Evolutionary conservation across 768 basidiomycete species (phyloP), one percentile per base, ranked within the genome.

Genomic region (Tubosaeta sp.): DNA sequence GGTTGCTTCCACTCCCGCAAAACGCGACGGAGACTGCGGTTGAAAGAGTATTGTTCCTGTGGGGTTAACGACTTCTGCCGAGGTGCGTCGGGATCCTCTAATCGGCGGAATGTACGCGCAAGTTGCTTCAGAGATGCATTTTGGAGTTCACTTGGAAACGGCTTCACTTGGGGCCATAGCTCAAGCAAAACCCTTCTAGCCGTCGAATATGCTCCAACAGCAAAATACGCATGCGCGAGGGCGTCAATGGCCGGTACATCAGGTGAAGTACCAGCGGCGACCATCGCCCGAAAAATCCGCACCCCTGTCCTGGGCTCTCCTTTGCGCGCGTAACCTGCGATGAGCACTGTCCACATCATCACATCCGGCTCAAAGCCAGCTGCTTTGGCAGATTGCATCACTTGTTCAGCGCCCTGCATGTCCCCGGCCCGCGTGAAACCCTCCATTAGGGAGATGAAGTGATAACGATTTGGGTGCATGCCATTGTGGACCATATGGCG

Each of bases 311-410:
- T 69, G 6, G 86, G 79, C 29, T 81, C 69, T 13, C 79, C 77
- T 46, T 75, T 73, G n/a, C 80, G 79, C 19, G 80, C 86, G 64
- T 84, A 78, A 3, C 86, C 90, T 31, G 76, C 73, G 57, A 94
- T 83, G 53, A 94, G 76, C 54, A 85, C 82, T 22, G 90, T 91
- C 72, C 83, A 87, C 77, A 88, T 81, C 40, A 84, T 77, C 18
- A 80, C 75, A 56, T 83, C 82, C 19, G 83, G 79, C 21, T 71
- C 66, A 52, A 86, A 63, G 22, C 82, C 81, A 5, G 75, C 72
- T 35, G 71, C 67, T 35, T 64, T 59, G 24, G 82, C 79, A 16
- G 79, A 68, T 52, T 67, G 69, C 72, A 94, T 76, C 38, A 83
- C 69, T 45, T 73, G 72, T 50, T 75, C 66, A 22, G 89, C 87